Base-by-base conservation (phyloP, 306 rosid species). In the Castanea sativa region DNA sequence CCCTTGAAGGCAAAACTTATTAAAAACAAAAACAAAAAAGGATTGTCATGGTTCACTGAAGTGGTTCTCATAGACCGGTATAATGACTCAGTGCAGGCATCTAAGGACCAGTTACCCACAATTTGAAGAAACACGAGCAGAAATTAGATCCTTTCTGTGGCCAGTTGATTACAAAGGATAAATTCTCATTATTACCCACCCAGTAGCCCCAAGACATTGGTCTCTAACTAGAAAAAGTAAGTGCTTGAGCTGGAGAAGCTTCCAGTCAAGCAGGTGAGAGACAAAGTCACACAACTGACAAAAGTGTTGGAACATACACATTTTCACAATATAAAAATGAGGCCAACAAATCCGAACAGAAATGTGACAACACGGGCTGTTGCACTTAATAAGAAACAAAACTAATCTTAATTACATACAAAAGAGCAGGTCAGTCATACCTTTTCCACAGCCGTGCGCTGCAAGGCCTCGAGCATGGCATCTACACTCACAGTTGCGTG, bases 401-500 rank as follows among this genome's bases (percentile, higher is more conserved):
- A 38, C 45, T 38, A 38, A 38, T 38, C 45, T 38, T 7, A 7
- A 11, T 38, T 38, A 7, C 11, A 38, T 7, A 38, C 45, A 49
- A 60, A 11, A 63, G 4, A 32, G 49, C 13, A 35, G 13, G 25
- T 55, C 18, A 19, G 38, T 5, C 16, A 45, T 84, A 89, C 98
- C 94, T 92, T 86, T 23, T 79, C 73, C 1, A 55, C 93, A 45
- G 90, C 71, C 0, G 97, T 85, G 16, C 49, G 89, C 78, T 94
- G 94, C 89, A 94, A 82, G 56, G 97, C 93, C 83, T 78, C 90
- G 51, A 94, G 91, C 98, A 94, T 94, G 49, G 90, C 91, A 78
- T 94, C 98, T 55, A 91, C 92, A 67, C 90, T 75, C 49, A 94
- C 93, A 78, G 92, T 92, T 12, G 97, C 97, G 64, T 94, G 98